Evolutionary conservation across 139 green algal genomes (phyloP), one percentile per base, ranked within the genome.

Genomic region (Coccomyxa sp.): DNA sequence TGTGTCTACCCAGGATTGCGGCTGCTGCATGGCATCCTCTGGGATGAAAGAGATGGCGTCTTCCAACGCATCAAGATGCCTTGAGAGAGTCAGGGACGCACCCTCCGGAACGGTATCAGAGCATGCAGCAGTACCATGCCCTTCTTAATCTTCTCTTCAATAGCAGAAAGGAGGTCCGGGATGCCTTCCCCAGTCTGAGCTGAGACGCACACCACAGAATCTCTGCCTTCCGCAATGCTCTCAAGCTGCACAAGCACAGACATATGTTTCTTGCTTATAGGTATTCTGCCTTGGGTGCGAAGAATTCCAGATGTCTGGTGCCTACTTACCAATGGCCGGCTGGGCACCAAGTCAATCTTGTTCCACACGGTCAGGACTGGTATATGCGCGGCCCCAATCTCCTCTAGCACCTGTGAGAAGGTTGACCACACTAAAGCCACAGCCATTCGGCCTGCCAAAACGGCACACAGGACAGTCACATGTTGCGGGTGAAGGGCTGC

Each of bases 331-430:
- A 89, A 82, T 0, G 86, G 88, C 7, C 90, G 90, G 68, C 92
- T 80, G 0, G 81, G 68, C 39, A 81, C 87, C 0, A 81, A 79
- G 74, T 98, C 95, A 10, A 94, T 82, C 89, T 98, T 98, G 90
- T 98, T 98, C 95, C 95, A 98, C 29, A 97, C 94, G 0, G 89
- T 95, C 6, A 98, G 35, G 8, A 92, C 58, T 5, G 95, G 93
- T 3, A 95, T 84, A 41, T 88, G 54, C 9, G 77, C 69, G 3
- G 93, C 86, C 4, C 81, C 87, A 31, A 97, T 76, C 44, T 97
- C 91, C 24, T 89, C 80, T 7, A 98, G 80, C 78, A 97, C 90
- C 70, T 91, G 84, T n/a, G n/a, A n/a, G n/a, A n/a, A n/a, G n/a
- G n/a, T n/a, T n/a, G n/a, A n/a, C n/a, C n/a, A n/a, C n/a, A n/a